Evolutionary conservation across 1,284 basidiomycete species (phyloP).

Genomic region (Microbotryum scabiosae): DNA sequence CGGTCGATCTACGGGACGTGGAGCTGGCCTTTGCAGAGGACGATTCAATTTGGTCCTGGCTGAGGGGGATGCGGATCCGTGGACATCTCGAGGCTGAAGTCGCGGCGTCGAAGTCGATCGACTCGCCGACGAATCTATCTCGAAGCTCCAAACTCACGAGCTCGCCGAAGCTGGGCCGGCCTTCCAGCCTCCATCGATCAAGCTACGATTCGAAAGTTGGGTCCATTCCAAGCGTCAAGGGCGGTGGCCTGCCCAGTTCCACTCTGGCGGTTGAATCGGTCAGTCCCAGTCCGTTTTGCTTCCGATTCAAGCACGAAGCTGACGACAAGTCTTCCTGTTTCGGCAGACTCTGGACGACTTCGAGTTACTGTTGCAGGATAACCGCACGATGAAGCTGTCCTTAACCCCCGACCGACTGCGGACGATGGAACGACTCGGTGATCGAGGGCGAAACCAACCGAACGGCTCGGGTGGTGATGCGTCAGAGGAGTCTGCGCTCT

Average conservation of each 20-base stretch:
- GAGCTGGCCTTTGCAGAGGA: slow-evolving; percentile 20
- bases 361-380: slow-evolving; percentile 77
- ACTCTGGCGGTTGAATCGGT: too few species aligned
- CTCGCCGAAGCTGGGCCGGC: background rate
- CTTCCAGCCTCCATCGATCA: background rate
- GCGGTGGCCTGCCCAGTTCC: too few species aligned
- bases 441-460: too few species aligned
- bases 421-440: slow-evolving; percentile 55
- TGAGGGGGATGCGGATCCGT: slow-evolving; percentile 10
- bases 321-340: too few species aligned
- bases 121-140: too few species aligned
- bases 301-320: too few species aligned
- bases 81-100: slow-evolving; percentile 6
- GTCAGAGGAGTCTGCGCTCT: slow-evolving; percentile 46
- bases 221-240: background rate
- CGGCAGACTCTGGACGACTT: slow-evolving; percentile 44
- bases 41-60: slow-evolving; percentile 12
- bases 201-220: background rate
- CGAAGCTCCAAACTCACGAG: background rate
- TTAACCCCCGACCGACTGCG: slow-evolving; percentile 83
- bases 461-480: too few species aligned
- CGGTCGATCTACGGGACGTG: slow-evolving; percentile 10
- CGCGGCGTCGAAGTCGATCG: background rate
- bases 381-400: slow-evolving; percentile 85
- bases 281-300: too few species aligned